Evolutionary conservation across 2,329 filamentous ascomycete species (phyloP).

Genomic region (Cercospora sp.): DNA sequence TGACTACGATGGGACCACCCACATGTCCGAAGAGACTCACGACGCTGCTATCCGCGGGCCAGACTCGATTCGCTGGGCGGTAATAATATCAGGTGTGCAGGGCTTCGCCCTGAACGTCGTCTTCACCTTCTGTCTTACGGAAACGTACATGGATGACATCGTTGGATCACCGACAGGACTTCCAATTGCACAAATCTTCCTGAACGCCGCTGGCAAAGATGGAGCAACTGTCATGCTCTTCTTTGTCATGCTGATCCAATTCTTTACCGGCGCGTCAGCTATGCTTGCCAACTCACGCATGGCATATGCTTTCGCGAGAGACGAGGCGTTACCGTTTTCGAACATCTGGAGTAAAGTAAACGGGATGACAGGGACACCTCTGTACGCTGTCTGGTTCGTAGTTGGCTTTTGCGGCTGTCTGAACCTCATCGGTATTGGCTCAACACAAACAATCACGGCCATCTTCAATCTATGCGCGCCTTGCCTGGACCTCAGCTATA

Average conservation of each 20-base stretch:
- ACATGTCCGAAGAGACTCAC: constrained; percentile 68
- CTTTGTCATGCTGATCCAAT: constrained; percentile 60
- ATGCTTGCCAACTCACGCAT: constrained; percentile 61
- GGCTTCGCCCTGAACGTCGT: constrained; percentile 66
- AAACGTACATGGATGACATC: constrained; percentile 56
- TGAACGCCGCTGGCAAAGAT: constrained; percentile 55
- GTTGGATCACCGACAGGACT: constrained; percentile 60
- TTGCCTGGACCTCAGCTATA: constrained; percentile 56
- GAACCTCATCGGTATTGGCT: constrained; percentile 56
- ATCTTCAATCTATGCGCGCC: constrained; percentile 53
- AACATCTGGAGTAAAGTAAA: constrained; percentile 43
- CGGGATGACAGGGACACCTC: constrained; percentile 59
- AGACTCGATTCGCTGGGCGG: constrained; percentile 52
- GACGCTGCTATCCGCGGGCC: constrained; percentile 63
- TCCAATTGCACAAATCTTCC: constrained; percentile 57
- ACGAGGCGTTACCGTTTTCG: constrained; percentile 43
- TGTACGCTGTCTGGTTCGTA: constrained; percentile 66
- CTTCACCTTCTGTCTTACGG: constrained; percentile 61
- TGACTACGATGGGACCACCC: constrained; percentile 67
- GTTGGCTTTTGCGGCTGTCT: constrained; percentile 58
- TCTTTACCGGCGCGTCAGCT: constrained; percentile 65
- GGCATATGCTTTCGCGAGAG: constrained; percentile 44
- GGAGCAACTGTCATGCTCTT: constrained; percentile 33
- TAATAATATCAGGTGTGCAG: constrained; percentile 56
- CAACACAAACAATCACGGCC: constrained; percentile 52